Evolutionary conservation across 202 grass and related monocot species (phyloP), one percentile per base, ranked within the genome.

Genomic region (Alloteropsis angusta): DNA sequence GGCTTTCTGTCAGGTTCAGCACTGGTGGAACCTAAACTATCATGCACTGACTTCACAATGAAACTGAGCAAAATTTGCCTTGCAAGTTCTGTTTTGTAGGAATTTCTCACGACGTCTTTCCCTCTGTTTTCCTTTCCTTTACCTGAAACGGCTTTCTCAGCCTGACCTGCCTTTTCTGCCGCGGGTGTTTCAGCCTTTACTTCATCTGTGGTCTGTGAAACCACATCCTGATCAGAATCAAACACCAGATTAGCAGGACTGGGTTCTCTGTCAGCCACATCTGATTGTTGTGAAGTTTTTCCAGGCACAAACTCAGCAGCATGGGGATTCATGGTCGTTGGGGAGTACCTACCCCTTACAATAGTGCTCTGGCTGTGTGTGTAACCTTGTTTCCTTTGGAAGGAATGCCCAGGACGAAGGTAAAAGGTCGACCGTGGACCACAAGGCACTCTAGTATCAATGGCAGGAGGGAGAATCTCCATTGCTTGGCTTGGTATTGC

Each of bases 41-140:
- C 86, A 32, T 81, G 90, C 46, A 86, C 88, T 1, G 96, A 99
- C 77, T 81, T 96, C 53, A 99, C 90, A 76, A 99, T 99, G 84
- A 99, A 99, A 61, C 85, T 83, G 74, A 99, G 59, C 42, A 99
- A 84, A 88, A 99, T 99, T 80, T 99, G 96, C 68, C 92, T 89
- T 28, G 92, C 96, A 16, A 99, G 90, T 80, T 99, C 96, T 65
- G 90, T 91, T 75, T 81, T 96, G 80, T 89, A 81, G 17, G 71
- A 75, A 61, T 64, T 72, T 82, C 78, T 75, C 22, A 36, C 71
- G 52, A 28, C 43, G 15, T 88, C 82, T 82, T 89, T 93, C 63
- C 72, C 86, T 76, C 55, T 92, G 23, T 41, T 90, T 32, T 90
- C 80, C 65, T 82, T 86, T 60, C 22, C 81, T 76, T 86, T 88